Conservation (phyloP, 768 basidiomycete genomes). For the Fomitopsis pulvina region DNA sequence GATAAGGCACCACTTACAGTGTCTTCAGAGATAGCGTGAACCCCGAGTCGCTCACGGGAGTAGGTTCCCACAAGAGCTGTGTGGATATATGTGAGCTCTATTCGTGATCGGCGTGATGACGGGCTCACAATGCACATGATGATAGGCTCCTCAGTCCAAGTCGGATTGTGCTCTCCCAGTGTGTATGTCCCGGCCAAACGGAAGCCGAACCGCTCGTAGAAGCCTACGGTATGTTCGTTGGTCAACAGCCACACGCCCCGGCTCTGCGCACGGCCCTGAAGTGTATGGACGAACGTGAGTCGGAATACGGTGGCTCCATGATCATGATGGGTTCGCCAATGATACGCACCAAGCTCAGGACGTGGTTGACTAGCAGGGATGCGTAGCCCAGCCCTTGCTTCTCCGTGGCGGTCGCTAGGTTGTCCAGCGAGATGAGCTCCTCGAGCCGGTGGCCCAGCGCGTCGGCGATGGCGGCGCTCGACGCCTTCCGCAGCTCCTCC, state of each 20-base stretch:
- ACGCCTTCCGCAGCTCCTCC: background rate
- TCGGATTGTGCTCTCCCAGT: background rate
- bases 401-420: background rate
- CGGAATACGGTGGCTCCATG: background rate
- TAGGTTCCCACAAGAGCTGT: background rate
- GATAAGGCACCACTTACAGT: background rate
- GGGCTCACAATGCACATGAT: background rate
- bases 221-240: background rate
- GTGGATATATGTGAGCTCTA: background rate
- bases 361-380: background rate
- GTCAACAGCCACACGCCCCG: background rate
- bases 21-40: background rate
- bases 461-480: background rate
- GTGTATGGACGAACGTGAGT: background rate
- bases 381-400: background rate
- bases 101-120: too few species aligned
- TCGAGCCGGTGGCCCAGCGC: background rate
- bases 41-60: too few species aligned
- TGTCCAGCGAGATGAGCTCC: background rate
- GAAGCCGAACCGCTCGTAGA: background rate
- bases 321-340: background rate
- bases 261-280: background rate
- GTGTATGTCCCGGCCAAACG: background rate
- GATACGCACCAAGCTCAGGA: background rate
- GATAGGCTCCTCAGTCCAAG: background rate